Conservation (phyloP, 2,329 filamentous ascomycete genomes). For the Aspergillus japonicus region DNA sequence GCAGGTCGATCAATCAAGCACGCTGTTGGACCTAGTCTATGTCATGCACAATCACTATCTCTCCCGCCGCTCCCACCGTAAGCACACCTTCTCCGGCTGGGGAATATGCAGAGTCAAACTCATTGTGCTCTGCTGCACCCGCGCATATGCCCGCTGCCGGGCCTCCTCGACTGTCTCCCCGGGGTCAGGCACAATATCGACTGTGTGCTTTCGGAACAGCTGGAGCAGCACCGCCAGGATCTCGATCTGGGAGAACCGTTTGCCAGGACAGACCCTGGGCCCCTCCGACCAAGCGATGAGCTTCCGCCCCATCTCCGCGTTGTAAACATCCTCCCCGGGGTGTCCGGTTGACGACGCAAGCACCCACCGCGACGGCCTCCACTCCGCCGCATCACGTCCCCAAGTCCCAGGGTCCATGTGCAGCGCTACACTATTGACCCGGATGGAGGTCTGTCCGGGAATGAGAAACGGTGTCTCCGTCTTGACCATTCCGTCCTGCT, state of each 20-base stretch:
- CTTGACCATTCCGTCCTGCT: background rate
- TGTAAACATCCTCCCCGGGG: background rate
- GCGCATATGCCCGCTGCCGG: background rate
- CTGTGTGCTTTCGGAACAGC: background rate
- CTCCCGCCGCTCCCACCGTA: no score
- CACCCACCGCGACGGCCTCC: slow-evolving; percentile 1
- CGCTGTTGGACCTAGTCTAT: no score
- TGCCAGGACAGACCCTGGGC: background rate
- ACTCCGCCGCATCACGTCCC: no score
- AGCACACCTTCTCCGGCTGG: background rate
- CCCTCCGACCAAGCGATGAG: slow-evolving; percentile 4
- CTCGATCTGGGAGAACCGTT: slow-evolving; percentile 4
- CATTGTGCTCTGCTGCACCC: slow-evolving; percentile 2
- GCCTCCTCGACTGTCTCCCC: background rate
- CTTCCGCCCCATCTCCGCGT: background rate
- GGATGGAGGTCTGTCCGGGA: background rate
- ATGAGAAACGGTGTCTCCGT: background rate
- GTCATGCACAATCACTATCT: no score
- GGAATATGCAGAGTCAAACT: slow-evolving; percentile 6
- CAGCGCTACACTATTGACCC: no score
- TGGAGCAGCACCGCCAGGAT: background rate
- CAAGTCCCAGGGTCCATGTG: no score
- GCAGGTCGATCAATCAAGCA: no score
- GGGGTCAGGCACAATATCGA: background rate
- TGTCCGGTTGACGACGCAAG: no score